Percentiles rank a stretch among this genome's conserved stretches.
Evolutionary conservation across 805 yeast genomes (phyloP).

Genomic region (Vanderwaltozyma polyspora): DNA sequence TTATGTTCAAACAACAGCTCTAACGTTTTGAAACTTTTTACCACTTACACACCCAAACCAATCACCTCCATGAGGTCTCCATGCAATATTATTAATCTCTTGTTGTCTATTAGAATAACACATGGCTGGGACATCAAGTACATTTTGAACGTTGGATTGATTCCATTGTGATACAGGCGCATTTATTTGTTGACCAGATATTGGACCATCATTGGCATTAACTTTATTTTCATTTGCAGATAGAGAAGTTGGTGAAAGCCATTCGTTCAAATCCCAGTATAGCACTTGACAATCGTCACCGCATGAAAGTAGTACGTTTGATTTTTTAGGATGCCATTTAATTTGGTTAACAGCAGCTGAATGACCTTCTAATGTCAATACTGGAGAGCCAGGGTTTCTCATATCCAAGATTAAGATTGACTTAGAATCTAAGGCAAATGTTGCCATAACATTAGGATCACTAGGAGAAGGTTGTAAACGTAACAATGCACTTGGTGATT

Average conservation of each 20-base stretch:
- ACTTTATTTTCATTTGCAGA: background rate
- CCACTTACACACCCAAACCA: slow-evolving; percentile 58
- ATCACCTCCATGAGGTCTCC: slow-evolving; percentile 55
- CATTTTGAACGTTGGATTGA: slow-evolving; percentile 1
- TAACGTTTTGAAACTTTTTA: slow-evolving; percentile 29
- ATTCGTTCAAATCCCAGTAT: slow-evolving; percentile 47
- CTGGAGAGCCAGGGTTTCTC: slow-evolving; percentile 79
- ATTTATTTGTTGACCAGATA: background rate
- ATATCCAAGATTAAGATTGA: slow-evolving; percentile 65
- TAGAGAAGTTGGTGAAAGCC: background rate
- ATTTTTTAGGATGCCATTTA: slow-evolving; percentile 70
- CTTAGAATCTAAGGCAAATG: slow-evolving; percentile 62
- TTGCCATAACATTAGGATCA: slow-evolving; percentile 76
- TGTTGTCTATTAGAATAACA: slow-evolving; percentile 46
- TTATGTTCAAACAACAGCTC: slow-evolving; percentile 3
- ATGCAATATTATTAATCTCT: slow-evolving; percentile 69
- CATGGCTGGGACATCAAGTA: slow-evolving; percentile 26
- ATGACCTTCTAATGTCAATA: slow-evolving; percentile 59
- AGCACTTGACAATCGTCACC: slow-evolving; percentile 66
- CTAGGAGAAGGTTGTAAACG: slow-evolving; percentile 67
- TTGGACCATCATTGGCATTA: slow-evolving; percentile 2
- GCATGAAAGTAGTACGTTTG: slow-evolving; percentile 49
- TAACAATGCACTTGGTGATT: slow-evolving; percentile 45
- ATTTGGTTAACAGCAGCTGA: slow-evolving; percentile 58
- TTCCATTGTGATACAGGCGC: background rate